Percentiles rank a stretch among this genome's conserved stretches.
Evolutionary conservation across 176 grass and related monocot genomes (phyloP).

Genomic region (Ampelocalamus luodianensis): DNA sequence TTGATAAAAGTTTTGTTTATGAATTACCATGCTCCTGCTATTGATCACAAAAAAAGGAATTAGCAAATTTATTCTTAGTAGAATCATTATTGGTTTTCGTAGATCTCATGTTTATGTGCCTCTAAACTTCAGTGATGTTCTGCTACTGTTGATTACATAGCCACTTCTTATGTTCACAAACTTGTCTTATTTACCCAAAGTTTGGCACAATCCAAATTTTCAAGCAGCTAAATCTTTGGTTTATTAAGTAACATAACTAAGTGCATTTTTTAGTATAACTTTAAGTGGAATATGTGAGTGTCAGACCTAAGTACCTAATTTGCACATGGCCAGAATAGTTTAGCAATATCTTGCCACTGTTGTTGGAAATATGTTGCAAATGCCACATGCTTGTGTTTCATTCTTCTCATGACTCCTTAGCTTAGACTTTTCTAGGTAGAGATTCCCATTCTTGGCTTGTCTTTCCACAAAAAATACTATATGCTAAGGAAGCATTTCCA

Average conservation of each 20-base stretch:
- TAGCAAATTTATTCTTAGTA: background rate
- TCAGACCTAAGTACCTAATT: background rate
- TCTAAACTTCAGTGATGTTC: background rate
- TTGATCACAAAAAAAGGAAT: background rate
- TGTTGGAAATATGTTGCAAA: background rate
- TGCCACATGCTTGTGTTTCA: conserved; percentile 9
- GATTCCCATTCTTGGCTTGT: background rate
- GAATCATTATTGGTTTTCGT: background rate
- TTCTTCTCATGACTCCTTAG: background rate
- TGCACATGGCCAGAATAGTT: background rate
- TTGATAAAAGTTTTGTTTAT: background rate
- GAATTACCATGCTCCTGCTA: background rate
- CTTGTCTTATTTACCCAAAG: background rate
- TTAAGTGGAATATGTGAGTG: background rate
- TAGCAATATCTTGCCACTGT: background rate
- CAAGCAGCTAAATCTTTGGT: background rate
- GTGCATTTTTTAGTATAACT: background rate
- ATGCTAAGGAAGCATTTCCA: background rate
- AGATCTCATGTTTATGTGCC: background rate
- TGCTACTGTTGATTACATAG: background rate
- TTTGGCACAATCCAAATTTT: conserved; percentile 3
- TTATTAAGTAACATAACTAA: background rate
- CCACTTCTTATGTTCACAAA: background rate
- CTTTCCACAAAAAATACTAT: background rate
- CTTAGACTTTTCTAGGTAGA: background rate